Base-by-base conservation (phyloP, 108 stramenopile genomes). In the Parietichytrium sp. region DNA sequence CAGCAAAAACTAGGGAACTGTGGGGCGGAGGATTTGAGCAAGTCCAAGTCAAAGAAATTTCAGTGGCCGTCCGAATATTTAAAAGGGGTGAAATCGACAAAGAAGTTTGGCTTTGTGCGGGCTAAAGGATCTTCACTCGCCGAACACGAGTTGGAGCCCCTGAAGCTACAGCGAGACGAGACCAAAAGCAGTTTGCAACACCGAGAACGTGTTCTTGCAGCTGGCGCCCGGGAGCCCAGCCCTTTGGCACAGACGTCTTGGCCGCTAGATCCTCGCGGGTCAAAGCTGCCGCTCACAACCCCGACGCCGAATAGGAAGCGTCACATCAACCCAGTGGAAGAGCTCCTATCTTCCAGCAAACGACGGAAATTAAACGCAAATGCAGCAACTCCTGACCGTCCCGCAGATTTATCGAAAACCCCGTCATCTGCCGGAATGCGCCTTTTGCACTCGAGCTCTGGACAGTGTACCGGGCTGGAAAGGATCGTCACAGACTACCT, bases 231-330 rank as follows among this genome's bases (percentile, higher is more conserved):
- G n/a, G n/a, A n/a, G n/a, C n/a, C n/a, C n/a, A n/a, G n/a, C n/a
- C n/a, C n/a, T n/a, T n/a, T n/a, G n/a, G n/a, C n/a, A n/a, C n/a
- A n/a, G n/a, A n/a, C n/a, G n/a, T n/a, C n/a, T n/a, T n/a, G n/a
- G n/a, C n/a, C n/a, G n/a, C n/a, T n/a, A n/a, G n/a, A n/a, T n/a
- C n/a, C n/a, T n/a, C n/a, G n/a, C n/a, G n/a, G n/a, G n/a, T n/a
- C n/a, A n/a, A n/a, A n/a, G n/a, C n/a, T n/a, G n/a, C n/a, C n/a
- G n/a, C n/a, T n/a, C n/a, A n/a, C n/a, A n/a, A n/a, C n/a, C n/a
- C n/a, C n/a, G n/a, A n/a, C n/a, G n/a, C n/a, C n/a, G n/a, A 42
- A 42, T 42, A 72, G 45, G 61, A 72, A 72, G 3, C 61, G 61
- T 20, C 61, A 42, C 10, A 45, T 72, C 20, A 42, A 42, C 33